Conservation (phyloP, 495 filamentous ascomycete genomes). For the Penicillium nucicola region DNA sequence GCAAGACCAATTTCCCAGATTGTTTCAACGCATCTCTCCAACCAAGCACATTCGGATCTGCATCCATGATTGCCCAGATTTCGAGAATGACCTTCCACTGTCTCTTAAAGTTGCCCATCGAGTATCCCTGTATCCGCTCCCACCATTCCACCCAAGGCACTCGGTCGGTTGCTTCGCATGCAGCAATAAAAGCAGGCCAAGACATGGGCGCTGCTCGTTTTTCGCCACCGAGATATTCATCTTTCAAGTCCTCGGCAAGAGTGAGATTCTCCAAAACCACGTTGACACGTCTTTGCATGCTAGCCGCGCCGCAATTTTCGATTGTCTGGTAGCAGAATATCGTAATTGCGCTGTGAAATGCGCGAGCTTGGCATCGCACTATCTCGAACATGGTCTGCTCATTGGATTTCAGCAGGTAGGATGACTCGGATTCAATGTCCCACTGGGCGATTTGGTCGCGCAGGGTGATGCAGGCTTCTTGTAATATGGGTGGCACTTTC, state of each 20-base stretch:
- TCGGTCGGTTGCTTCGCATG: constrained; percentile 6
- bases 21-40: constrained; percentile 1
- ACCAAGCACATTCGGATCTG: background rate
- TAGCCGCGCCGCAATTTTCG: background rate
- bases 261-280: constrained; percentile 1
- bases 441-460: background rate
- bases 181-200: constrained; percentile 11
- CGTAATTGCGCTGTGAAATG: constrained; percentile 8
- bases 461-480: background rate
- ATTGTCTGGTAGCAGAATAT: constrained; percentile 3
- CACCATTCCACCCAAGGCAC: constrained; percentile 6
- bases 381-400: background rate
- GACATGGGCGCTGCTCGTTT: constrained; percentile 8
- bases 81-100: constrained; percentile 7
- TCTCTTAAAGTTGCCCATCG: constrained; percentile 3
- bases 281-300: background rate
- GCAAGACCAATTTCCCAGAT: constrained; percentile 2
- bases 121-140: constrained; percentile 4
- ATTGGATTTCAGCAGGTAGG: background rate
- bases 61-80: constrained; percentile 6
- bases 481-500: background rate
- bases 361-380: constrained; percentile 2
- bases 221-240: background rate
- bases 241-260: constrained; percentile 2
- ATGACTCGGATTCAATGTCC: constrained; percentile 1